Base-by-base conservation (phyloP, 768 basidiomycete species). In the Serpula lacrymans region DNA sequence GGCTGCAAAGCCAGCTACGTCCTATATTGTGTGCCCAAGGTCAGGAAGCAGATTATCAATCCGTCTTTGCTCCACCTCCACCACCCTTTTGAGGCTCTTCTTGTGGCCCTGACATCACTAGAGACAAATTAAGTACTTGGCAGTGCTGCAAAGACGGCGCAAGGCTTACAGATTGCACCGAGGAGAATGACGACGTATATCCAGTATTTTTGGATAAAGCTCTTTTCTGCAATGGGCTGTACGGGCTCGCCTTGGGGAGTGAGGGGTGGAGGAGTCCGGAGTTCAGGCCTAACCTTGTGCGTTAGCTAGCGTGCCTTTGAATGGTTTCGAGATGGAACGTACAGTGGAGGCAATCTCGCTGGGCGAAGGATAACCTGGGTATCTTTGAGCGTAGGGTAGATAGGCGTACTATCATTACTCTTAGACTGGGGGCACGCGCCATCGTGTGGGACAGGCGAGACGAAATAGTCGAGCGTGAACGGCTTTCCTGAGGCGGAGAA, bases 121-220 rank as follows among this genome's bases (percentile, higher is more conserved):
- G n/a, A n/a, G n/a, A n/a, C n/a, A n/a, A n/a, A n/a, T n/a, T n/a
- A n/a, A n/a, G n/a, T n/a, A n/a, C n/a, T n/a, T n/a, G n/a, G n/a
- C n/a, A n/a, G n/a, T n/a, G n/a, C n/a, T n/a, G n/a, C n/a, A n/a
- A n/a, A n/a, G n/a, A n/a, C n/a, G n/a, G n/a, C n/a, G n/a, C n/a
- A n/a, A 10, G 39, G 74, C 82, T 60, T 54, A 87, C 83, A 39
- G 13, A 85, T 53, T 31, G 80, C 75, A 13, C 84, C 54, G 8
- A 84, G 59, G 31, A 77, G 59, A 3, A 79, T 71, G 29, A 72
- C 65, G 26, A 89, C 75, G 52, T 91, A 92, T 61, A 92, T 69
- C 92, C 92, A 94, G 60, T 94, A 94, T 58, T 92, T 93, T 54
- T 89, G 85, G 29, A 92, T 42, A 61, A 93, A 89, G 9, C 79